A percentile compares a stretch with the other conserved stretches of the same genome.
phyloP scores from a whole-genome alignment of 163 green algal genomes.

The Picocystis sp. region DNA sequence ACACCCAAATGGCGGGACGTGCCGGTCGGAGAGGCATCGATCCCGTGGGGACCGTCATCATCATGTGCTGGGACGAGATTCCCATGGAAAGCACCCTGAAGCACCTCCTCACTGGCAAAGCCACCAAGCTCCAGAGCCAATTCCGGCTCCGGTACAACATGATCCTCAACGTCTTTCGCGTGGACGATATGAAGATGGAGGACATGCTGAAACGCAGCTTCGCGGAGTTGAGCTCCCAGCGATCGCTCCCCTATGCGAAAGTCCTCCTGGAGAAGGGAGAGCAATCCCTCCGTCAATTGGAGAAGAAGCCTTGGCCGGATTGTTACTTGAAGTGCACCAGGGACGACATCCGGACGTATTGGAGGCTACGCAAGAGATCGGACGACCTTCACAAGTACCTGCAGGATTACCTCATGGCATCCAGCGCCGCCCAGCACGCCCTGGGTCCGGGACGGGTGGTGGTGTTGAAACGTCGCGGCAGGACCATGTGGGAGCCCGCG shows the following conservation, averaged over 20 bases:
- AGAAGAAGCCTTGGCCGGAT: slow-evolving; percentile 27
- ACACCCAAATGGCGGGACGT: slow-evolving; percentile 83
- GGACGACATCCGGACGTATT: slow-evolving; percentile 43
- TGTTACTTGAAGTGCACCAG: slow-evolving; percentile 24
- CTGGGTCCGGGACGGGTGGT: slow-evolving; percentile 44
- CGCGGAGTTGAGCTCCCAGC: slow-evolving; percentile 80
- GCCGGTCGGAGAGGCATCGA: slow-evolving; percentile 79
- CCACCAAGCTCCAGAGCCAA: slow-evolving; percentile 49
- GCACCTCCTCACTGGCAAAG: slow-evolving; percentile 10
- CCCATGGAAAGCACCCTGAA: slow-evolving; percentile 9
- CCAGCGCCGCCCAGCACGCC: slow-evolving; percentile 25
- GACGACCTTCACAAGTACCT: slow-evolving; percentile 26
- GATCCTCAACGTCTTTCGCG: slow-evolving; percentile 79
- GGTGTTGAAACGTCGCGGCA: slow-evolving; percentile 17
- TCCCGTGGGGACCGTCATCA: slow-evolving; percentile 60
- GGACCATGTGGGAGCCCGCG: slow-evolving; percentile 1
- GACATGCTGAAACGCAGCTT: slow-evolving; percentile 92
- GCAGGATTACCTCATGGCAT: slow-evolving; percentile 35
- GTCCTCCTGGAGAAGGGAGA: slow-evolving; percentile 13
- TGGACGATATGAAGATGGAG: slow-evolving; percentile 89
- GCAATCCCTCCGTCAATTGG: background rate
- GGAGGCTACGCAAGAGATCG: slow-evolving; percentile 12
- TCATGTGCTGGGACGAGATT: slow-evolving; percentile 68
- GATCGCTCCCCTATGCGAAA: slow-evolving; percentile 36
- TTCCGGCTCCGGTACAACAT: slow-evolving; percentile 88